Percentiles rank a stretch among this genome's conserved stretches.
Conservation (phyloP, 2,329 filamentous ascomycete species). For the Alternaria incomplexa region DNA sequence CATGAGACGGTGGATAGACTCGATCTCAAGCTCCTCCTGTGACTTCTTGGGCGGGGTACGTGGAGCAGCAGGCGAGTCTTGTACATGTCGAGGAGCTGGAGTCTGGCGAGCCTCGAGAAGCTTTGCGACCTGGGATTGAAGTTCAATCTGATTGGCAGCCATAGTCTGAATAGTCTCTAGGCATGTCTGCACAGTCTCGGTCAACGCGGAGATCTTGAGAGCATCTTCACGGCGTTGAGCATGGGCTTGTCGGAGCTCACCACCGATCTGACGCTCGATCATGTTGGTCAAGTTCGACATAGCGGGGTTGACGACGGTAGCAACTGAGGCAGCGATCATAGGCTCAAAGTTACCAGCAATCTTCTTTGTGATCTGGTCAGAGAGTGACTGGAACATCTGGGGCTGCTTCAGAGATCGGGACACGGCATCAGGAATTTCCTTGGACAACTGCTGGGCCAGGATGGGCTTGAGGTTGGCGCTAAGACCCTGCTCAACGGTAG, state of each 20-base stretch:
- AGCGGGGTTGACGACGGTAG: conserved; percentile 64
- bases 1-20: conserved; percentile 68
- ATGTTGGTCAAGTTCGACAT: conserved; percentile 72
- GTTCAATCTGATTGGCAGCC: conserved; percentile 70
- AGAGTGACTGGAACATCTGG: conserved; percentile 73
- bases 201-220: conserved; percentile 75
- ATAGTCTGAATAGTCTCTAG: conserved; percentile 73
- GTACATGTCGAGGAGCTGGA: conserved; percentile 9
- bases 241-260: conserved; percentile 60
- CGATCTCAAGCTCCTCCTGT: conserved; percentile 64
- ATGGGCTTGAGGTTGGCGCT: conserved; percentile 70
- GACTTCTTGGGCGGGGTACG: conserved; percentile 53
- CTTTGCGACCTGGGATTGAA: conserved; percentile 63
- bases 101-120: conserved; percentile 47
- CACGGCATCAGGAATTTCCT: conserved; percentile 75
- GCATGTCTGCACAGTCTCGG: conserved; percentile 69
- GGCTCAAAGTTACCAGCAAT: conserved; percentile 73
- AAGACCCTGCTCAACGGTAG: conserved; percentile 74
- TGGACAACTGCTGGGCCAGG: conserved; percentile 69
- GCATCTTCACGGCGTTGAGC: conserved; percentile 60
- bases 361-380: conserved; percentile 72
- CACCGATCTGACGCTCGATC: conserved; percentile 66
- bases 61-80: conserved; percentile 34
- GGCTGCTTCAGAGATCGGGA: conserved; percentile 73
- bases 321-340: conserved; percentile 63